A percentile compares a stretch with the other conserved stretches of the same genome.
Evolutionary conservation across 495 filamentous ascomycete species (phyloP).

Genomic region (Annulohypoxylon bovei): DNA sequence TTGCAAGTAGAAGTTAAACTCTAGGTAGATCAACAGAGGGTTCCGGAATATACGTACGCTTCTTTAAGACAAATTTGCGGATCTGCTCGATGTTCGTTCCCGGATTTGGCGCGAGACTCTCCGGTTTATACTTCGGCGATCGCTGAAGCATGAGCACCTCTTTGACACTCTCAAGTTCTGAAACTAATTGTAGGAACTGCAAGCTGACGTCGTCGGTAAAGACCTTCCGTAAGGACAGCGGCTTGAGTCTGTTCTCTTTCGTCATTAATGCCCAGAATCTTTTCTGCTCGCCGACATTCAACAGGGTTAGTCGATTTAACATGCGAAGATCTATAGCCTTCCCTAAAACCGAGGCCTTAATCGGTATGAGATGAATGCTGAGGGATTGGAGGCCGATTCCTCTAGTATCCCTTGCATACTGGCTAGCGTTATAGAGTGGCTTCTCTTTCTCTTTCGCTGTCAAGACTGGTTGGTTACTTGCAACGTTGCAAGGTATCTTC

Average conservation of each 20-base stretch:
- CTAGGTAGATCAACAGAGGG: no score
- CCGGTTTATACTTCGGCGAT: constrained; percentile 56
- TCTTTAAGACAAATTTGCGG: constrained; percentile 58
- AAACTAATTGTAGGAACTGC: constrained; percentile 60
- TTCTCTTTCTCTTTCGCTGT: constrained; percentile 15
- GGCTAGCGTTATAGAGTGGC: constrained; percentile 47
- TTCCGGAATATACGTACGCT: constrained; percentile 49
- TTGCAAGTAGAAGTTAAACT: neutral
- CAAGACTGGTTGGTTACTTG: neutral
- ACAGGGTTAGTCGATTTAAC: constrained; percentile 64
- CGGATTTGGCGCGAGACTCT: constrained; percentile 59
- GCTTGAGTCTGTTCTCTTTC: constrained; percentile 59
- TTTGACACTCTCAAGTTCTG: constrained; percentile 59
- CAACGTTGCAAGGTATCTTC: constrained; percentile 2
- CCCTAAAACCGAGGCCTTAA: constrained; percentile 62
- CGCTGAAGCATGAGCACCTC: constrained; percentile 70
- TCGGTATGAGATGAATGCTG: constrained; percentile 65
- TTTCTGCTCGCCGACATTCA: constrained; percentile 69
- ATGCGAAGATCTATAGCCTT: constrained; percentile 62
- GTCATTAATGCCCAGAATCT: constrained; percentile 64
- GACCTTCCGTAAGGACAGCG: constrained; percentile 63
- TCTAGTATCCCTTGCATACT: constrained; percentile 64
- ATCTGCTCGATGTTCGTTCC: constrained; percentile 62
- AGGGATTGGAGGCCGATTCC: constrained; percentile 64
- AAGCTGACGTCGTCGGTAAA: constrained; percentile 68